Evolutionary conservation across 495 filamentous ascomycete genomes (phyloP).

Genomic region (Lichenothelia convexa): DNA sequence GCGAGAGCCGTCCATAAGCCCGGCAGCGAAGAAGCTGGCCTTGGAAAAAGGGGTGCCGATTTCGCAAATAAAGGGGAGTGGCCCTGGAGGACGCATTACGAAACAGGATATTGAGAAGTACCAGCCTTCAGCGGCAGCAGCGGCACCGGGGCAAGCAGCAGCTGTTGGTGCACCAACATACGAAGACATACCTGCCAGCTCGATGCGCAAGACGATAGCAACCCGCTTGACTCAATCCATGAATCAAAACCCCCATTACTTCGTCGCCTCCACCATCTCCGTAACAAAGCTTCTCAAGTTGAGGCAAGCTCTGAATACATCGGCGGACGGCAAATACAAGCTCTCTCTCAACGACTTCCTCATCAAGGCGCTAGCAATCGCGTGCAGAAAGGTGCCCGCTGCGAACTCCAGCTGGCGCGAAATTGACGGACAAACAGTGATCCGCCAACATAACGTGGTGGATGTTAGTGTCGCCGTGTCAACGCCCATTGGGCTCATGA

Average conservation of each 20-base stretch:
- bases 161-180: conserved; percentile 45
- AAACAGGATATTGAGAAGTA: conserved; percentile 85
- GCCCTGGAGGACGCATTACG: conserved; percentile 70
- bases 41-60: conserved; percentile 71
- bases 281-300: conserved; percentile 91
- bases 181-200: conserved; percentile 67
- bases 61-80: conserved; percentile 69
- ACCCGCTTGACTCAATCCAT: conserved; percentile 73
- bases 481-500: conserved; percentile 88
- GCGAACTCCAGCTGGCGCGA: conserved; percentile 92
- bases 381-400: conserved; percentile 78
- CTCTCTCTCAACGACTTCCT: conserved; percentile 99
- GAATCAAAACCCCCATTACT: conserved; percentile 94
- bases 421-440: conserved; percentile 51
- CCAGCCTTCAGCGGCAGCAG: conserved; percentile 32
- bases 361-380: conserved; percentile 82
- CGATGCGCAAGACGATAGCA: conserved; percentile 98
- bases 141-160: conserved; percentile 16
- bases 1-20: conserved; percentile 52
- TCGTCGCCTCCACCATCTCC: conserved; percentile 71
- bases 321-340: conserved; percentile 84
- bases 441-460: conserved; percentile 78
- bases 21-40: conserved; percentile 62
- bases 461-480: conserved; percentile 91
- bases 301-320: conserved; percentile 78